Evolutionary conservation across 257 asterid species (phyloP).

Genomic region (Pogostemon cablin): DNA sequence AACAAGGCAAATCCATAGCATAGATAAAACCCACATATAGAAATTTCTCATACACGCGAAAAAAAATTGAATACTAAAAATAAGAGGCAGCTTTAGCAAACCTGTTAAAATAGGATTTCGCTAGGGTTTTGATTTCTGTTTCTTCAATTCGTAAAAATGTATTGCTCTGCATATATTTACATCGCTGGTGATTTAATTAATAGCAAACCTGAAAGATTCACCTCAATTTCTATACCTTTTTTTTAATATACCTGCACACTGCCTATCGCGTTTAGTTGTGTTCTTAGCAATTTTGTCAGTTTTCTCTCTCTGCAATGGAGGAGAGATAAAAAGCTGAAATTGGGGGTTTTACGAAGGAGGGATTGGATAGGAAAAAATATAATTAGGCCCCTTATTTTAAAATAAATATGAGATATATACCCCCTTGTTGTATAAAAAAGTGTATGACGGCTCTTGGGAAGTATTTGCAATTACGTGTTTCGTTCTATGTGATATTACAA

Average conservation of each 20-base stretch:
- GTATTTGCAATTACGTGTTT: conserved; percentile 21
- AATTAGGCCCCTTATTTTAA: conserved; percentile 20
- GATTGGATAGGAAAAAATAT: conserved; percentile 30
- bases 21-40: conserved; percentile 17
- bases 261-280: conserved; percentile 32
- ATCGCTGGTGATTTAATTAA: conserved; percentile 33
- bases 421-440: conserved; percentile 1
- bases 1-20: conserved; percentile 20
- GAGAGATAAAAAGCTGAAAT: conserved; percentile 38
- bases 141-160: conserved; percentile 27
- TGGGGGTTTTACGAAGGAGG: conserved; percentile 44
- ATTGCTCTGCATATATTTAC: conserved; percentile 10
- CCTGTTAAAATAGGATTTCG: conserved; percentile 39
- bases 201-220: conserved; percentile 13
- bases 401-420: conserved; percentile 10
- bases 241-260: conserved; percentile 6
- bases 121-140: conserved; percentile 44
- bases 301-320: conserved; percentile 36
- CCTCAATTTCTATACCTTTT: background rate
- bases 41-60: conserved; percentile 8
- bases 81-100: conserved; percentile 34
- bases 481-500: conserved; percentile 14
- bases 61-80: conserved; percentile 22
- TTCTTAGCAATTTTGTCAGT: conserved; percentile 27
- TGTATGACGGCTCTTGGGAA: background rate